Conservation (phyloP, 306 rosid genomes). For the Quercus alba region DNA sequence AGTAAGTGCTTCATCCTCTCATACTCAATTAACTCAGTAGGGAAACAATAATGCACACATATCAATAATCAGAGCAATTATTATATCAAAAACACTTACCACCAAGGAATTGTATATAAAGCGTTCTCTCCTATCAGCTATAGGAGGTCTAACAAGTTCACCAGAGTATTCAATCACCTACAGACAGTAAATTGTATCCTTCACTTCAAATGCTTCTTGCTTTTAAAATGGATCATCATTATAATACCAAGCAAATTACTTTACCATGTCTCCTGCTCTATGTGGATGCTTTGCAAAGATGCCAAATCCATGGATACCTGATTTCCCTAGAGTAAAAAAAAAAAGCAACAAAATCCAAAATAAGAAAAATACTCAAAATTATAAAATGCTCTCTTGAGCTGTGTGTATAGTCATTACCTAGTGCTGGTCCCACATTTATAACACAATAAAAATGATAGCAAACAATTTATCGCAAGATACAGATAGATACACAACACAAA, state of each 20-base stretch:
- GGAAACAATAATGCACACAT: neutral
- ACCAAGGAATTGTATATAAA: constrained; percentile 94
- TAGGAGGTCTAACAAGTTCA: constrained; percentile 92
- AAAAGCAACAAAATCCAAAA: neutral
- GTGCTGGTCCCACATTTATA: neutral
- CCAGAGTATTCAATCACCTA: constrained; percentile 96
- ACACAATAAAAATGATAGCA: neutral
- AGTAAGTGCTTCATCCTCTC: neutral
- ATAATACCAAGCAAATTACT: constrained; percentile 12
- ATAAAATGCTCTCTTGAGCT: neutral
- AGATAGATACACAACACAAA: neutral
- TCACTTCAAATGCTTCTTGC: constrained; percentile 15
- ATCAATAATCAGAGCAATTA: constrained; percentile 15
- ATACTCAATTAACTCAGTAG: neutral
- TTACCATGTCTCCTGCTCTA: constrained; percentile 99
- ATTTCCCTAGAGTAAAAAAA: constrained; percentile 60
- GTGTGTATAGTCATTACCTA: neutral
- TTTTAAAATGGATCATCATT: constrained; percentile 11
- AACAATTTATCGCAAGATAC: neutral
- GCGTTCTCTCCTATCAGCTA: constrained; percentile 96
- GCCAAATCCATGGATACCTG: constrained; percentile 99
- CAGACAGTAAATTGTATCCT: constrained; percentile 15
- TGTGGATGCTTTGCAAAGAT: constrained; percentile 94
- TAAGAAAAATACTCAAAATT: neutral
- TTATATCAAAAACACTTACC: constrained; percentile 50